These are phyloP conservation scores for Aspergillus glaucus DNA, from an alignment of 2,329 filamentous ascomycete genomes.

Conservation along the genomic window DNA sequence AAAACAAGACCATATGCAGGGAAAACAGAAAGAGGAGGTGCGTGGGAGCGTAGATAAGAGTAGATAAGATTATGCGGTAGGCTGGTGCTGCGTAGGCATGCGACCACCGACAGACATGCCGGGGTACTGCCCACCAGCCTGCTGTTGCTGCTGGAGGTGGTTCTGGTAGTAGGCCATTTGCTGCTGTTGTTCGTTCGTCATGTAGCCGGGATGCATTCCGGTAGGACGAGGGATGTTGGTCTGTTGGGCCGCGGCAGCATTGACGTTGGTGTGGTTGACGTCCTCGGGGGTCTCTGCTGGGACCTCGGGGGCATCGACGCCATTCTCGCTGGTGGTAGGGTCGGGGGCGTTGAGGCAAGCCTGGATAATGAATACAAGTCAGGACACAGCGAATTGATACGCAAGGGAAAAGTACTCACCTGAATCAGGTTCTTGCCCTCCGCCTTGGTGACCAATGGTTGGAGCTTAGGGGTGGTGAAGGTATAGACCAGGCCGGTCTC, in stretches of 20 bases:
- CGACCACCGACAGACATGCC: conserved; percentile 68
- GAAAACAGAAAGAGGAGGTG: background rate
- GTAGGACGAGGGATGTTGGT: conserved; percentile 61
- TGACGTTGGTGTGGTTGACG: conserved; percentile 67
- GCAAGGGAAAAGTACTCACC: conserved; percentile 50
- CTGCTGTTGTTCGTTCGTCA: conserved; percentile 61
- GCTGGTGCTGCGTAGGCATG: conserved; percentile 76
- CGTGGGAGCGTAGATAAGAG: too few relatives aligned
- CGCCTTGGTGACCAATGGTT: conserved; percentile 94
- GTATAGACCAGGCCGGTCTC: conserved; percentile 97
- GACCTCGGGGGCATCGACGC: conserved; percentile 66
- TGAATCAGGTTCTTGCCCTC: conserved; percentile 99
- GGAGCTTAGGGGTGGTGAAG: conserved; percentile 96
- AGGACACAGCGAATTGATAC: background rate
- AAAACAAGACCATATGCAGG: conserved; percentile 11
- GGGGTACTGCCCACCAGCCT: conserved; percentile 61
- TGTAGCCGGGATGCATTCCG: conserved; percentile 65
- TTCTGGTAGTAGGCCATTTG: conserved; percentile 80
- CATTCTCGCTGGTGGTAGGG: conserved; percentile 75
- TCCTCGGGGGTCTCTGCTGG: conserved; percentile 85
- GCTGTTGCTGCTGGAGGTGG: conserved; percentile 66
- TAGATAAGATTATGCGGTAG: conserved; percentile 56
- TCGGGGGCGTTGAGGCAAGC: conserved; percentile 96
- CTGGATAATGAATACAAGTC: conserved; percentile 44
- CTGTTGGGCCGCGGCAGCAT: conserved; percentile 54